A percentile compares a stretch with the other conserved stretches of the same genome.
Conservation (phyloP, 257 asterid species). For the Nicotiana tabacum region DNA sequence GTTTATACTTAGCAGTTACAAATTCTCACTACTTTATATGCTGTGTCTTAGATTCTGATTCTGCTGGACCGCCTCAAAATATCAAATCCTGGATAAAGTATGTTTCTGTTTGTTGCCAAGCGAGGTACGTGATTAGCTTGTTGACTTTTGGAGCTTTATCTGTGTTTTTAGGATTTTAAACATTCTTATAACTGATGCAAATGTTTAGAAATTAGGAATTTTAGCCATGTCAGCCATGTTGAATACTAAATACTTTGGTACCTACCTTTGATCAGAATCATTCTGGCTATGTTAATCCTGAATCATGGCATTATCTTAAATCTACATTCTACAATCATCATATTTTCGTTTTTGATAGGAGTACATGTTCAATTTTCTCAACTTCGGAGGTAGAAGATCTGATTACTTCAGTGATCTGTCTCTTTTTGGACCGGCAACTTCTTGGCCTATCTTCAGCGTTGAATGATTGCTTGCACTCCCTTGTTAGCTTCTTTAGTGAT, state of each 20-base stretch:
- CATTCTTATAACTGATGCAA: neutral
- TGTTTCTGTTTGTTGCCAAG: conserved; percentile 44
- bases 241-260: neutral
- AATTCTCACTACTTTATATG: neutral
- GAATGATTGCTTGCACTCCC: conserved; percentile 52
- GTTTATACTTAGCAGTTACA: neutral
- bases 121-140: conserved; percentile 40
- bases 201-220: neutral
- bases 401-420: conserved; percentile 41
- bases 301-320: neutral
- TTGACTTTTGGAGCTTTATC: neutral
- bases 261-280: neutral
- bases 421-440: conserved; percentile 77
- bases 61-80: conserved; percentile 77
- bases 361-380: conserved; percentile 33
- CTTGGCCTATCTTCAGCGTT: conserved; percentile 55
- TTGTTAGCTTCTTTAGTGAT: conserved; percentile 48
- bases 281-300: neutral
- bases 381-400: conserved; percentile 71
- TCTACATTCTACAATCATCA: neutral
- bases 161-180: neutral
- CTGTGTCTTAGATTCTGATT: conserved; percentile 40
- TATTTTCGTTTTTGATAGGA: conserved; percentile 30
- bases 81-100: conserved; percentile 66
- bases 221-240: neutral